Base-by-base conservation (phyloP, 352 stramenopile genomes). In the Salisapilia sapeloensis region DNA sequence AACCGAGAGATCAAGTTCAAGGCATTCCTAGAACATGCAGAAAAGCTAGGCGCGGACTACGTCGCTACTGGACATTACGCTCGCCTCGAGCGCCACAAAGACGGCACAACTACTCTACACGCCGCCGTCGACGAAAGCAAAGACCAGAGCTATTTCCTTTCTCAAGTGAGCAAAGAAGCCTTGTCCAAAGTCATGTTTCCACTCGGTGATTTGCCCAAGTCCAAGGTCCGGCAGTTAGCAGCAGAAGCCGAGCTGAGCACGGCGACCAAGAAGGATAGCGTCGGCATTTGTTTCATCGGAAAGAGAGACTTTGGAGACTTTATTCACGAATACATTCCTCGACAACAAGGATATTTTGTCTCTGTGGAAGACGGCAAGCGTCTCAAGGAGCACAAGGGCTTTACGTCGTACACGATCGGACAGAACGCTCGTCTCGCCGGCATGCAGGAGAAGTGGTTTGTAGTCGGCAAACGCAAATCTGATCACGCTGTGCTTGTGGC, bases 1-100 rank as follows among this genome's bases (percentile, higher is more conserved):
- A 99, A 99, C 60, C 71, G 77, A 2, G 71, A 96, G 48, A 96
- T 99, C 55, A 99, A 99, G 55, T 99, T 99, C 65, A 94, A 96
- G 37, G 82, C 66, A 2, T 96, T 99, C 45, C 74, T 77, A n/a
- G 67, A 95, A 19, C 93, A 93, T 48, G 84, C 86, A 7, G 53
- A 66, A 30, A 51, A 72, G 12, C 76, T 79, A 12, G 75, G 76
- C 7, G 80, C 79, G 1, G 80, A 97, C 46, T 94, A 61, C 31
- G 62, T 98, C 15, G 94, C 94, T 0, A 99, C 94, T 1, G 94
- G 94, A n/a, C 93, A 98, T 46, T 98, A 98, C 49, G 87, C 87
- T 6, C 32, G 60, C 18, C 40, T 97, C 31, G 72, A 57, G 41
- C 53, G 23, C 12, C 38, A 57, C 35, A 33, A 30, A 11, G 6